Evolutionary conservation across 441 rosid species (phyloP).

Genomic region (Gossypium lobatum): DNA sequence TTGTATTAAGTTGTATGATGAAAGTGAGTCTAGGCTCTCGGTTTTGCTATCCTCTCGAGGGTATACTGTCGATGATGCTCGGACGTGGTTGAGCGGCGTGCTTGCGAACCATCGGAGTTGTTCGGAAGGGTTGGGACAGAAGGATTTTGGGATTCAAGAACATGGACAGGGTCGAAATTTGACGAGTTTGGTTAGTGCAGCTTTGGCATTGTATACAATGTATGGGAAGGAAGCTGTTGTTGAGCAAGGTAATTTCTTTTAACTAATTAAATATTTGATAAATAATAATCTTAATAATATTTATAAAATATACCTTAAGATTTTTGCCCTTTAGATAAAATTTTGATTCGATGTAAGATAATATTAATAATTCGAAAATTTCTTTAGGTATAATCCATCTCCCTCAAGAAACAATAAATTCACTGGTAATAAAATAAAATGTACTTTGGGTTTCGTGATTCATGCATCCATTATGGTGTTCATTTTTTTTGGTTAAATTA

Average conservation of each 20-base stretch:
- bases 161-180: constrained; percentile 26
- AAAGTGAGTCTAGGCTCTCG: constrained; percentile 42
- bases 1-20: constrained; percentile 49
- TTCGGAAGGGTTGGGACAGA: constrained; percentile 46
- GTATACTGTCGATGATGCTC: constrained; percentile 38
- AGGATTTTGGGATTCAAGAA: constrained; percentile 15
- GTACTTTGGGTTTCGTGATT: too few species aligned
- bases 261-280: too few species aligned
- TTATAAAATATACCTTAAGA: too few species aligned
- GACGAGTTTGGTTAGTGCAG: constrained; percentile 33
- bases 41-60: constrained; percentile 22
- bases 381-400: too few species aligned
- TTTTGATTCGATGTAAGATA: too few species aligned
- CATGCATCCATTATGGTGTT: too few species aligned
- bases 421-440: too few species aligned
- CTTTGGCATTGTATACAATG: constrained; percentile 42
- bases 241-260: background rate
- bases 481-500: too few species aligned
- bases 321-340: too few species aligned
- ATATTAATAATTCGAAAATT: too few species aligned
- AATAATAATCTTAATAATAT: too few species aligned
- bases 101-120: constrained; percentile 57
- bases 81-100: constrained; percentile 60
- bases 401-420: too few species aligned
- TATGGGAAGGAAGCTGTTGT: constrained; percentile 11